Conservation (phyloP, 2,329 filamentous ascomycete species). For the Graphilbum fragrans region DNA sequence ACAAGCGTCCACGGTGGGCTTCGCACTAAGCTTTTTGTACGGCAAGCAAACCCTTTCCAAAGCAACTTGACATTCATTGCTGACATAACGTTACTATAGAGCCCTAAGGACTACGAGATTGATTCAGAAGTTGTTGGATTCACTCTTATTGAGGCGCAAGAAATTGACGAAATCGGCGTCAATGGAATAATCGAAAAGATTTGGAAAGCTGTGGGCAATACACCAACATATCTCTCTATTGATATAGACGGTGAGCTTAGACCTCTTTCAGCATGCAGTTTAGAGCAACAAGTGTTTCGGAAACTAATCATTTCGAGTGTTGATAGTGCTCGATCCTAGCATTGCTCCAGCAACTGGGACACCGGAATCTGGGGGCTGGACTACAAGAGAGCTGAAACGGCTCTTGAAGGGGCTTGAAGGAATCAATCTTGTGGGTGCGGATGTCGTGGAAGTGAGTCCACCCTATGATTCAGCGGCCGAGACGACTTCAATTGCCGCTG, state of each 20-base stretch:
- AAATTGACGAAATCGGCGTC: conserved; percentile 26
- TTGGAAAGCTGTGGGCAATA: conserved; percentile 28
- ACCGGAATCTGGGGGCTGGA: conserved; percentile 84
- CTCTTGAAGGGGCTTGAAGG: conserved; percentile 71
- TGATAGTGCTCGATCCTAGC: conserved; percentile 17
- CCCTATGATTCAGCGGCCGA: conserved; percentile 55
- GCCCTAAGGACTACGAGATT: conserved; percentile 40
- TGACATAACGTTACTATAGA: neutral
- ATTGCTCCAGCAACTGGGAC: conserved; percentile 52
- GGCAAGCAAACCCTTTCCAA: neutral
- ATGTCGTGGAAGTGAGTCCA: conserved; percentile 79
- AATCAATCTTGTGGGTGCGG: conserved; percentile 75
- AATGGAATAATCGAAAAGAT: conserved; percentile 5
- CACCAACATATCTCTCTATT: conserved; percentile 12
- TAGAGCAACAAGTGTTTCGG: no score
- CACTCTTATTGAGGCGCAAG: conserved; percentile 60
- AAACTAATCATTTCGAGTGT: no score
- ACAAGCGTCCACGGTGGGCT: conserved; percentile 30
- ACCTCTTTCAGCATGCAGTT: neutral
- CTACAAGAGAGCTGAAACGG: conserved; percentile 71
- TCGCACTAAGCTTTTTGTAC: conserved; percentile 3
- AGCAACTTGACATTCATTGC: neutral
- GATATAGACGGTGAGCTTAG: conserved; percentile 16
- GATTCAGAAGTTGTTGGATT: conserved; percentile 78
- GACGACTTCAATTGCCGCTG: conserved; percentile 6